Base-by-base conservation (phyloP, 2,329 filamentous ascomycete genomes). In the Fusarium guadeloupense region DNA sequence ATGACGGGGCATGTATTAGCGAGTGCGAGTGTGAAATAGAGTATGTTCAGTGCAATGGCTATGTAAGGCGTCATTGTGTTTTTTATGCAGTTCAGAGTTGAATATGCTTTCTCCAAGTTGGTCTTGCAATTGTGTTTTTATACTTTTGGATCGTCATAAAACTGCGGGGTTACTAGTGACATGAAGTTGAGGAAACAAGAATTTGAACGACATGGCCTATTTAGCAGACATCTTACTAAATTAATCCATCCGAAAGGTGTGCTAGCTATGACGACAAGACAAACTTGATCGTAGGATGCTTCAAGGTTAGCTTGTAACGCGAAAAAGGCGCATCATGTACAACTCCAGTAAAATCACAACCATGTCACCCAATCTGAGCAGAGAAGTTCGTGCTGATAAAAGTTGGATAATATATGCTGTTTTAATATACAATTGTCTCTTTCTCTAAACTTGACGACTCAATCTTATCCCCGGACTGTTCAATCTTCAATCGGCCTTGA, bases 121-220 rank as follows among this genome's bases (percentile, higher is more conserved):
- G 21, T 16, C 17, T 14, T 7, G 19, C 41, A 40, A 23, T 16
- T 16, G 14, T 6, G 25, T 7, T 34, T 59, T 54, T 45, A 59
- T 46, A 19, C 25, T 9, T 26, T 23, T 12, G 9, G 53, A 52
- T 52, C 45, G 33, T 2, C 54, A 35, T 16, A 17, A 1, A 26
- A 41, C 19, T 53, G 54, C 54, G 53, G 55, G 55, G 55, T 59
- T 35, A 19, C 10, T 14, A 19, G 6, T 37, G 23, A 20, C 3
- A 23, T 5, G n/a, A 19, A 9, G 17, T 47, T 42, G 54, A 2
- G 16, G 23, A 59, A 59, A 46, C 56, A 59, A 19, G 40, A 47
- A 42, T n/a, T n/a, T n/a, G n/a, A 38, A 47, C 17, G 6, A 38
- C 8, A 9, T 3, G 6, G 14, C 45, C 33, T 10, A n/a, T n/a